phyloP scores from a whole-genome alignment of 495 filamentous ascomycete species.

The Neurospora sp. region DNA sequence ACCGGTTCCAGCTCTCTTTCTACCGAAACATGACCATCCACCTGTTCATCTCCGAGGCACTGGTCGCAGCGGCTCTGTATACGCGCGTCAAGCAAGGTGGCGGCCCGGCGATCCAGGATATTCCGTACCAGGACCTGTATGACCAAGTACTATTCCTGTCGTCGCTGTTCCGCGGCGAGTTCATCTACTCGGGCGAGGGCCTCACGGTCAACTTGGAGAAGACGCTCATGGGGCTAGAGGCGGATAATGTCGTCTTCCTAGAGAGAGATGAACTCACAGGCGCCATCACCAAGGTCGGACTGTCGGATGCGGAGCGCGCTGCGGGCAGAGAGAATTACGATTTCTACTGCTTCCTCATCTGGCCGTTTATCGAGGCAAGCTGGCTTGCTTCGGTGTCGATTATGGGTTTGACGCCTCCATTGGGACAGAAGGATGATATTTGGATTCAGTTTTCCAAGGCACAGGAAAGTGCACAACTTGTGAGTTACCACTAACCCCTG shows the following conservation, averaged over 20 bases:
- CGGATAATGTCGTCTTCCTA: conserved; percentile 68
- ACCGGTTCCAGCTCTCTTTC: conserved; percentile 93
- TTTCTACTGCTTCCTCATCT: conserved; percentile 96
- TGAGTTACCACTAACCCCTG: conserved; percentile 28
- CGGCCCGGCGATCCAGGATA: conserved; percentile 66
- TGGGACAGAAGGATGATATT: conserved; percentile 45
- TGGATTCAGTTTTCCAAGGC: conserved; percentile 73
- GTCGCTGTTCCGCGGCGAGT: conserved; percentile 87
- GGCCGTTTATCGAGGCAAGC: conserved; percentile 89
- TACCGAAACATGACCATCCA: conserved; percentile 99
- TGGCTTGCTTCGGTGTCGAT: conserved; percentile 87
- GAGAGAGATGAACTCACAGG: conserved; percentile 42
- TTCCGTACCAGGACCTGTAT: conserved; percentile 58
- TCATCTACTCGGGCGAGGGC: conserved; percentile 88
- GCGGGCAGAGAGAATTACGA: conserved; percentile 88
- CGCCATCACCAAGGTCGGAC: conserved; percentile 52
- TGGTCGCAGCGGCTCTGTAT: conserved; percentile 85
- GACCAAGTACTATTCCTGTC: conserved; percentile 83
- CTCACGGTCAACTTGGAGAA: conserved; percentile 67
- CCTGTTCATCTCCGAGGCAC: conserved; percentile 83
- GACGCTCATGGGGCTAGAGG: conserved; percentile 65
- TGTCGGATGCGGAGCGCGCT: conserved; percentile 64
- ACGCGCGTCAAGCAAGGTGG: conserved; percentile 82
- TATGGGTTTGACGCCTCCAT: conserved; percentile 71
- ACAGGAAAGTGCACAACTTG: conserved; percentile 75